Evolutionary conservation across 2,329 filamentous ascomycete genomes (phyloP).

Genomic region (Thielaviopsis euricoi): DNA sequence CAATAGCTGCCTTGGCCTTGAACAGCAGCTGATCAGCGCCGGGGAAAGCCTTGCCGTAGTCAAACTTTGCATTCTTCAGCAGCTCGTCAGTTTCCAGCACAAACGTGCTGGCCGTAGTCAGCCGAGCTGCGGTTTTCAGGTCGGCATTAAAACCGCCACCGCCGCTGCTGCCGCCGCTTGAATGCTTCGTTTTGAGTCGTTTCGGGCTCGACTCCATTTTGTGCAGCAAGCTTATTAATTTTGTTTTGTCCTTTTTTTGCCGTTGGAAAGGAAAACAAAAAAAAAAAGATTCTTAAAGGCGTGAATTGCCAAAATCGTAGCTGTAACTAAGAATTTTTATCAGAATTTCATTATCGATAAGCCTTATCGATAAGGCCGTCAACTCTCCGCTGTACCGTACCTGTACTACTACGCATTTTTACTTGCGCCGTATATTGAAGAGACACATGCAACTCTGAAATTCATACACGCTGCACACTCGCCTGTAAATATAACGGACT

Average conservation of each 20-base stretch:
- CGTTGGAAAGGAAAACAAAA: background rate
- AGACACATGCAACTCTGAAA: no score
- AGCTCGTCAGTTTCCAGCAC: constrained; percentile 44
- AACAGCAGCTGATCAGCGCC: constrained; percentile 33
- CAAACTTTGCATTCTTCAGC: constrained; percentile 34
- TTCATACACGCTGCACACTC: no score
- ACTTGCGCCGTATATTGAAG: background rate
- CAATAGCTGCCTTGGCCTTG: constrained; percentile 35
- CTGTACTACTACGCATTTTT: background rate
- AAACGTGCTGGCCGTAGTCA: constrained; percentile 36
- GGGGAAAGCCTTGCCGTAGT: constrained; percentile 32
- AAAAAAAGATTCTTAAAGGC: background rate
- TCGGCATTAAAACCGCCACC: constrained; percentile 24
- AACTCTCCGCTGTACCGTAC: background rate
- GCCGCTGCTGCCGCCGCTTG: background rate
- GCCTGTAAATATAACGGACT: background rate
- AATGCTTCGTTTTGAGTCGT: constrained; percentile 31
- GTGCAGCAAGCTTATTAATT: background rate
- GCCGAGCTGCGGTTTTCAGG: constrained; percentile 22
- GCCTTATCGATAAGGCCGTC: constrained; percentile 10
- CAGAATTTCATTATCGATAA: background rate
- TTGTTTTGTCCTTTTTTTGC: background rate
- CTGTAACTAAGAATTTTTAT: constrained; percentile 7
- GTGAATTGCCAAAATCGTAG: background rate
- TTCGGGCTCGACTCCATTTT: constrained; percentile 32